Percentiles rank a stretch among this genome's conserved stretches.
These are phyloP conservation scores for Vitis vinifera DNA, from an alignment of 164 flowering plant species.

Conservation along the genomic window ASM3070453v1 NC_081815.1:9620501-9621000, in stretches of 20 bases:
- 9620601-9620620: conserved; percentile 41
- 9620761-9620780: conserved; percentile 25
- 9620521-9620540: conserved; percentile 81
- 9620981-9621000: conserved; percentile 25
- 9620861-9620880: conserved; percentile 19
- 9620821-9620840: conserved; percentile 16
- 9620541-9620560: conserved; percentile 78
- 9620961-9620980: conserved; percentile 11
- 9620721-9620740: conserved; percentile 24
- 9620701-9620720: conserved; percentile 27
- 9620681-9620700: conserved; percentile 31
- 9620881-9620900: conserved; percentile 12
- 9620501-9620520: conserved; percentile 57
- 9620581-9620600: conserved; percentile 57
- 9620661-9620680: conserved; percentile 39
- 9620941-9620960: conserved; percentile 10
- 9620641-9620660: conserved; percentile 39
- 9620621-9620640: conserved; percentile 35
- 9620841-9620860: conserved; percentile 8
- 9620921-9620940: conserved; percentile 27
- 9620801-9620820: conserved; percentile 24
- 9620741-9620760: conserved; percentile 36
- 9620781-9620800: conserved; percentile 27
- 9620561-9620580: conserved; percentile 75
- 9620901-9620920: conserved; percentile 24